A percentile compares a stretch with the other conserved stretches of the same genome.
These are phyloP conservation scores for Avena atlantica DNA, from an alignment of 176 grass and related monocot species.

Conservation along the genomic window DNA sequence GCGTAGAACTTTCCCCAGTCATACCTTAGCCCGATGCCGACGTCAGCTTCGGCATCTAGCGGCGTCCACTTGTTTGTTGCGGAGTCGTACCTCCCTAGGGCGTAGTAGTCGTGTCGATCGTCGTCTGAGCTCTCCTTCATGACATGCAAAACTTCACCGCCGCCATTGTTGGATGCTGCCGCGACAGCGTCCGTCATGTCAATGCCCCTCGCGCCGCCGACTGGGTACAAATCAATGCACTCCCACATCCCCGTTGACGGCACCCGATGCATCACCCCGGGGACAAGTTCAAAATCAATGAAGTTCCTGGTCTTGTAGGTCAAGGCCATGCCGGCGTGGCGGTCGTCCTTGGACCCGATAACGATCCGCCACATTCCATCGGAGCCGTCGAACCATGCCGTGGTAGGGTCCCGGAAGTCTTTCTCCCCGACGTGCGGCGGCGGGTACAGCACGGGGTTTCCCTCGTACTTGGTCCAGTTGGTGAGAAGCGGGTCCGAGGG, in stretches of 20 bases:
- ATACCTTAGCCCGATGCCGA: conserved; percentile 79
- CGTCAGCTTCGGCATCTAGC: conserved; percentile 49
- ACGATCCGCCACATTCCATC: conserved; percentile 55
- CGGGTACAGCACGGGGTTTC: conserved; percentile 71
- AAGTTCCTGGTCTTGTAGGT: conserved; percentile 60
- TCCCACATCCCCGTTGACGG: conserved; percentile 67
- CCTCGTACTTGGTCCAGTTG: conserved; percentile 68
- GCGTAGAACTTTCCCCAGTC: conserved; percentile 97
- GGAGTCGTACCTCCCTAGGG: conserved; percentile 58
- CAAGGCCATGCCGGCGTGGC: conserved; percentile 55
- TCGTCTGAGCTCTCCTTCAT: conserved; percentile 96
- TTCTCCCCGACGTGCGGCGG: conserved; percentile 40
- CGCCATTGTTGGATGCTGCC: not conserved
- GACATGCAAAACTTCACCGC: conserved; percentile 55
- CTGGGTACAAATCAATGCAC: conserved; percentile 86
- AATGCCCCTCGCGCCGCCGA: conserved; percentile 32
- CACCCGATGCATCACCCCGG: conserved; percentile 57
- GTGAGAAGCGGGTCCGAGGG: conserved; percentile 70
- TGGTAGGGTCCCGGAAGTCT: conserved; percentile 92
- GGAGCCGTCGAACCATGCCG: conserved; percentile 62
- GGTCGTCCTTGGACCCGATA: conserved; percentile 70
- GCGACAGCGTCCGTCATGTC: conserved; percentile 44
- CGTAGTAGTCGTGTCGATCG: conserved; percentile 93
- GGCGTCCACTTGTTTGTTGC: conserved; percentile 60
- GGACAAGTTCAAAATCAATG: conserved; percentile 53